phyloP scores from a whole-genome alignment of 805 yeast species.

The Cyberlindnera maclurae region DNA sequence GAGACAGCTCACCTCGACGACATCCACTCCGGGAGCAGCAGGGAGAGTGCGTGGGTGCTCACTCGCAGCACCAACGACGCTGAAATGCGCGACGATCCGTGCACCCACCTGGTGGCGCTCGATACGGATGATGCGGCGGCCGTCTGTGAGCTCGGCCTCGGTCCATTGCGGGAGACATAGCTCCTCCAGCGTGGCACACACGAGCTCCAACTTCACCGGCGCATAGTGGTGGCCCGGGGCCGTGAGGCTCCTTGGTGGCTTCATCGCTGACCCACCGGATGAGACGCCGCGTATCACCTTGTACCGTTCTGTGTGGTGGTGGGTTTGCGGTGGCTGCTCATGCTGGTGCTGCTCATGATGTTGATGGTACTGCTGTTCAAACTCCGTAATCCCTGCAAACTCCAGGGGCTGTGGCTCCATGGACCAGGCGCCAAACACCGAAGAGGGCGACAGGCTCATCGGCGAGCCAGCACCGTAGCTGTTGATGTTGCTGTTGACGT shows the following conservation, averaged over 20 bases:
- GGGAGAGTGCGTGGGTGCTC: slow-evolving; percentile 35
- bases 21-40: slow-evolving; percentile 36
- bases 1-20: slow-evolving; percentile 54
- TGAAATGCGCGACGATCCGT: slow-evolving; percentile 40
- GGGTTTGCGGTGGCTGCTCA: no score
- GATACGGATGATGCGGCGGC: slow-evolving; percentile 50
- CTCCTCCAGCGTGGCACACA: slow-evolving; percentile 39
- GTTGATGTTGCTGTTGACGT: no score
- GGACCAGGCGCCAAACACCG: no score
- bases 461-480: no score
- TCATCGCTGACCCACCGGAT: slow-evolving; percentile 50
- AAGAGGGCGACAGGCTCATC: no score
- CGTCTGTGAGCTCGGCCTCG: slow-evolving; percentile 37
- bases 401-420: no score
- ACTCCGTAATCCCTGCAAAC: no score
- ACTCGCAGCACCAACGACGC: slow-evolving; percentile 44
- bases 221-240: slow-evolving; percentile 25
- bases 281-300: slow-evolving; percentile 49
- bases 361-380: no score
- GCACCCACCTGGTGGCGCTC: slow-evolving; percentile 46
- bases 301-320: slow-evolving; percentile 15
- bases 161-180: slow-evolving; percentile 49
- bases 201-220: slow-evolving; percentile 43
- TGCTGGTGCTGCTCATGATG: no score
- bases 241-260: slow-evolving; percentile 40